Evolutionary conservation across 192 early-diverging fungal genomes (phyloP).

Genomic region (Mortierella claussenii): DNA sequence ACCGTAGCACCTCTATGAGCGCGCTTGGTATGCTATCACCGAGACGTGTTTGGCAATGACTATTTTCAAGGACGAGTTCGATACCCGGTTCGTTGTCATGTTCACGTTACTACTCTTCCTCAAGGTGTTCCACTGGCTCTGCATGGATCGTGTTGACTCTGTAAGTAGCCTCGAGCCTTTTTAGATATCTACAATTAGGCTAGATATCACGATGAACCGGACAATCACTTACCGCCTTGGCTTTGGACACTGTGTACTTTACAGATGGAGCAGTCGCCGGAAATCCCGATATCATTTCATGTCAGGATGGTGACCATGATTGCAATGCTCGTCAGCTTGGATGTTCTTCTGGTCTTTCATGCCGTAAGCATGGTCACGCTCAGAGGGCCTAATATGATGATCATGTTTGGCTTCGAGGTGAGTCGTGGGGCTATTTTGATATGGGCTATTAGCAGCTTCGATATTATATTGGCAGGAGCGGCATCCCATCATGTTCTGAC

Average conservation of each 20-base stretch:
- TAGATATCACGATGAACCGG: no score
- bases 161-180: slow-evolving; percentile 58
- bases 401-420: slow-evolving; percentile 98
- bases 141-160: slow-evolving; percentile 91
- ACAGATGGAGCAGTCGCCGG: slow-evolving; percentile 87
- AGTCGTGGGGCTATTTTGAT: not conserved
- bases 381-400: slow-evolving; percentile 92
- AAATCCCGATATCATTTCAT: slow-evolving; percentile 74
- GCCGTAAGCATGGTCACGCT: slow-evolving; percentile 69
- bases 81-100: slow-evolving; percentile 83
- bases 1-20: slow-evolving; percentile 92
- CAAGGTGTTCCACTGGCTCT: slow-evolving; percentile 98
- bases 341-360: slow-evolving; percentile 80
- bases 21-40: slow-evolving; percentile 96
- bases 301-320: slow-evolving; percentile 75
- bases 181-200: no score
- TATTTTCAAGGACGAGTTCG: slow-evolving; percentile 95
- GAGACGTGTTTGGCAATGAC: slow-evolving; percentile 97
- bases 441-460: no score
- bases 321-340: slow-evolving; percentile 71
- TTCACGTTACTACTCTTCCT: slow-evolving; percentile 91
- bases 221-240: no score
- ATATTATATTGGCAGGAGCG: no score
- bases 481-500: no score
- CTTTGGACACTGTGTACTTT: no score